A percentile compares a stretch with the other conserved stretches of the same genome.
These are phyloP conservation scores for Iris pallida DNA, from an alignment of 116 monocot species.

Conservation along the genomic window DNA sequence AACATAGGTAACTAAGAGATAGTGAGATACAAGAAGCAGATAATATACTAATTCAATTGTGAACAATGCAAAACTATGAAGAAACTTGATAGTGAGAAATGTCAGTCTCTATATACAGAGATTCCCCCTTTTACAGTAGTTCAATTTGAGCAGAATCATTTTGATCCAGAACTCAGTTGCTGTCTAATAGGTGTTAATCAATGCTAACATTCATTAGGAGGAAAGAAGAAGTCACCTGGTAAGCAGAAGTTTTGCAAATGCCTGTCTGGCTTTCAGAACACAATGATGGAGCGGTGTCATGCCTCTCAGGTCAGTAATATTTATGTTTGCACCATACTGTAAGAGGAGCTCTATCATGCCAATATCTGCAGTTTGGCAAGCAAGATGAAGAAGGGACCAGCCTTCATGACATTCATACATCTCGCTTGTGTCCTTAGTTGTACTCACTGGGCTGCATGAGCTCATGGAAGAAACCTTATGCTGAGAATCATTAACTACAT, in stretches of 20 bases:
- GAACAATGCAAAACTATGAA: no score
- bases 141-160: no score
- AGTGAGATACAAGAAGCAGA: no score
- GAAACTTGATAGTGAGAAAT: no score
- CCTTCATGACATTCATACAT: constrained; percentile 49
- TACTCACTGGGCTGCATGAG: constrained; percentile 23
- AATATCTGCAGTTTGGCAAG: constrained; percentile 81
- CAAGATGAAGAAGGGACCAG: constrained; percentile 80
- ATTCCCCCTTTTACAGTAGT: no score
- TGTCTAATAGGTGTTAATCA: no score
- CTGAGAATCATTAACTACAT: constrained; percentile 25
- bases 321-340: constrained; percentile 87
- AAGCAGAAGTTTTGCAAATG: constrained; percentile 61
- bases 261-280: constrained; percentile 54
- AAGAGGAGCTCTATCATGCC: constrained; percentile 94
- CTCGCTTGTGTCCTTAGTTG: constrained; percentile 28
- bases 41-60: no score
- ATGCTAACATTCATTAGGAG: no score
- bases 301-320: constrained; percentile 53
- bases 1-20: no score
- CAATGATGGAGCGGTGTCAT: constrained; percentile 85
- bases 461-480: constrained; percentile 29
- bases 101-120: no score
- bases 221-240: constrained; percentile 50
- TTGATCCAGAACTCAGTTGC: no score